Evolutionary conservation across 768 basidiomycete species (phyloP).

Genomic region (Hemileccinum impolitum): DNA sequence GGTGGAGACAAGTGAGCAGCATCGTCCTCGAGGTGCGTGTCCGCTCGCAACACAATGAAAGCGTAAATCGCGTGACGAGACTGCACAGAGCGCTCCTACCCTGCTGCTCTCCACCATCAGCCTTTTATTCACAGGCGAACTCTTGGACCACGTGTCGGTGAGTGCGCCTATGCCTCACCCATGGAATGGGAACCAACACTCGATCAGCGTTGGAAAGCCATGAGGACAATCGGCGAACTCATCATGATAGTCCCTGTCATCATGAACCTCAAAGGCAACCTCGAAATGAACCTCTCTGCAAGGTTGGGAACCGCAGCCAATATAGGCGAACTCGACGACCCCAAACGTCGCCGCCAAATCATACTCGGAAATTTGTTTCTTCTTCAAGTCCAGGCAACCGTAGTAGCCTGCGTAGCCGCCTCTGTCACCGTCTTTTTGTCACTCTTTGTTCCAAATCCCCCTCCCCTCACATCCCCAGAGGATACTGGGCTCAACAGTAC

Average conservation of each 20-base stretch:
- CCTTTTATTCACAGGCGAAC: constrained; percentile 85
- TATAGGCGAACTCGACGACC: constrained; percentile 85
- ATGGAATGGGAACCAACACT: too few relatives aligned
- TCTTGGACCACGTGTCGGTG: constrained; percentile 84
- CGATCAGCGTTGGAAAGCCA: constrained; percentile 89
- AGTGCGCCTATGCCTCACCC: constrained; percentile 27
- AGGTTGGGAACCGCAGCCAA: constrained; percentile 94
- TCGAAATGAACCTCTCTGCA: constrained; percentile 98
- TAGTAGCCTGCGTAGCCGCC: constrained; percentile 85
- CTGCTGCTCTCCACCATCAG: constrained; percentile 81
- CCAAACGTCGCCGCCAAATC: constrained; percentile 54
- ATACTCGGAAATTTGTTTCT: constrained; percentile 81
- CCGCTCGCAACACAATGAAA: not conserved
- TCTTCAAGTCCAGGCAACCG: constrained; percentile 89
- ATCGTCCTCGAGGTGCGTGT: constrained; percentile 68
- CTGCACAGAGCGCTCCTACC: constrained; percentile 79
- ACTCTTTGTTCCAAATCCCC: constrained; percentile 45
- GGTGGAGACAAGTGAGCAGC: too few relatives aligned
- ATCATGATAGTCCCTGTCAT: constrained; percentile 96
- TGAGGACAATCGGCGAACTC: constrained; percentile 87
- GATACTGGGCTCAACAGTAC: too few relatives aligned
- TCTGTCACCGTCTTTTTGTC: constrained; percentile 73
- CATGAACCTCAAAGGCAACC: constrained; percentile 94
- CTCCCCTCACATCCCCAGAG: too few relatives aligned
- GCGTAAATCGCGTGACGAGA: too few relatives aligned